phyloP scores from a whole-genome alignment of 805 yeast species.

The Clavispora phyllophila region DNA sequence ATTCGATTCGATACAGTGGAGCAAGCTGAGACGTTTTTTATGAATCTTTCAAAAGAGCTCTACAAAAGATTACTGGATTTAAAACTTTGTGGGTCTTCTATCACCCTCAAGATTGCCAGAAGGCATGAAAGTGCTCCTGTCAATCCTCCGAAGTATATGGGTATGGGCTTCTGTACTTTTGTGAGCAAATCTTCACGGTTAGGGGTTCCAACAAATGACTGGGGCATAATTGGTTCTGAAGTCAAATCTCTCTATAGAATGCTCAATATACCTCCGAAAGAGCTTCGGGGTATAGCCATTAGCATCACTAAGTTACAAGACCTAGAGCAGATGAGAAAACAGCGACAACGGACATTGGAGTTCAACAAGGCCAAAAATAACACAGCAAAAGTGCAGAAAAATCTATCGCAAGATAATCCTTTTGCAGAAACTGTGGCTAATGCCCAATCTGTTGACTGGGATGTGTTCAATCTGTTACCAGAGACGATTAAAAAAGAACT shows the following conservation, averaged over 20 bases:
- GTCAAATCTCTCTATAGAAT: conserved; percentile 51
- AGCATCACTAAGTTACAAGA: conserved; percentile 57
- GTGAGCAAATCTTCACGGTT: conserved; percentile 53
- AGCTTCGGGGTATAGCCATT: conserved; percentile 75
- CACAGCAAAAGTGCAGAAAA: neutral
- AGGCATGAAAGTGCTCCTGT: conserved; percentile 65
- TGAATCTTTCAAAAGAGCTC: conserved; percentile 56
- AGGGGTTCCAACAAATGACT: conserved; percentile 56
- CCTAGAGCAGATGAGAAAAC: conserved; percentile 18
- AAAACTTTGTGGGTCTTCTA: conserved; percentile 46
- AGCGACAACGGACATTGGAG: conserved; percentile 10
- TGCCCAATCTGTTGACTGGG: conserved; percentile 52
- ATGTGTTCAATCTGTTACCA: conserved; percentile 63
- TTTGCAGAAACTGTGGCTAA: conserved; percentile 12
- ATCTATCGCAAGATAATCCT: conserved; percentile 8
- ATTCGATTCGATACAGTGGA: conserved; percentile 59
- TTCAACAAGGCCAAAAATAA: conserved; percentile 1
- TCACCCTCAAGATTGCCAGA: conserved; percentile 62
- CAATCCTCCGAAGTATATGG: conserved; percentile 73
- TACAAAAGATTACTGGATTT: conserved; percentile 45
- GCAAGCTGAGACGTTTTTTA: conserved; percentile 64
- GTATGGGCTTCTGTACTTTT: conserved; percentile 77
- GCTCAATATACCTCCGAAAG: conserved; percentile 56
- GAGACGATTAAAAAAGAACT: conserved; percentile 60
- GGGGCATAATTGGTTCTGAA: conserved; percentile 59